Evolutionary conservation across 225 moss, liverwort and hornwort genomes (phyloP).

Genomic region (Bryum argenteum): DNA sequence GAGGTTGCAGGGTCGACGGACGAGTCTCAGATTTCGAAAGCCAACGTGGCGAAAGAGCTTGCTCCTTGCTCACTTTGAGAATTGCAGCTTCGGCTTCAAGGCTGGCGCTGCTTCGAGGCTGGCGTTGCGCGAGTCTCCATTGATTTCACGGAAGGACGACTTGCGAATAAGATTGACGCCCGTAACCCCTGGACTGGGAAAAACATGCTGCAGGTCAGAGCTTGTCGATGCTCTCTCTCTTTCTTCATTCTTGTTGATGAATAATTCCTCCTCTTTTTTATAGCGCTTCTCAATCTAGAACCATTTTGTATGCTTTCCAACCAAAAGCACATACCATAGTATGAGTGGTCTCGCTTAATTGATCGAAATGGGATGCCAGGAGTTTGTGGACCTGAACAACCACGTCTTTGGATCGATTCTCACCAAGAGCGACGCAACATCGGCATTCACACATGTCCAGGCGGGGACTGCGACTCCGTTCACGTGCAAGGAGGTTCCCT

Average conservation of each 20-base stretch:
- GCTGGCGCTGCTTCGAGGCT: slow-evolving; percentile 44
- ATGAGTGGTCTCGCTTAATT: too few species aligned
- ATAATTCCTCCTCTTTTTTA: too few species aligned
- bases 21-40: too few species aligned
- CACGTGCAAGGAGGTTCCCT: slow-evolving; percentile 60
- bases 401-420: slow-evolving; percentile 51
- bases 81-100: too few species aligned
- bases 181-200: slow-evolving; percentile 61
- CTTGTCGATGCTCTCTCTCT: too few species aligned
- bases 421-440: slow-evolving; percentile 46
- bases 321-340: too few species aligned
- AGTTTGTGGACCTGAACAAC: slow-evolving; percentile 53
- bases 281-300: too few species aligned
- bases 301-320: too few species aligned
- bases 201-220: slow-evolving; percentile 44
- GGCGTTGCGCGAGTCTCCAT: slow-evolving; percentile 50
- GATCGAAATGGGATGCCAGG: background rate
- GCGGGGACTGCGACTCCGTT: slow-evolving; percentile 57
- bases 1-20: too few species aligned
- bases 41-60: too few species aligned
- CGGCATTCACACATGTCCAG: slow-evolving; percentile 59
- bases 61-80: too few species aligned
- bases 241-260: too few species aligned
- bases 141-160: slow-evolving; percentile 61
- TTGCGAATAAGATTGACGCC: slow-evolving; percentile 57